Conservation (phyloP, 108 stramenopile species). For the Skeletonema potamos region DNA sequence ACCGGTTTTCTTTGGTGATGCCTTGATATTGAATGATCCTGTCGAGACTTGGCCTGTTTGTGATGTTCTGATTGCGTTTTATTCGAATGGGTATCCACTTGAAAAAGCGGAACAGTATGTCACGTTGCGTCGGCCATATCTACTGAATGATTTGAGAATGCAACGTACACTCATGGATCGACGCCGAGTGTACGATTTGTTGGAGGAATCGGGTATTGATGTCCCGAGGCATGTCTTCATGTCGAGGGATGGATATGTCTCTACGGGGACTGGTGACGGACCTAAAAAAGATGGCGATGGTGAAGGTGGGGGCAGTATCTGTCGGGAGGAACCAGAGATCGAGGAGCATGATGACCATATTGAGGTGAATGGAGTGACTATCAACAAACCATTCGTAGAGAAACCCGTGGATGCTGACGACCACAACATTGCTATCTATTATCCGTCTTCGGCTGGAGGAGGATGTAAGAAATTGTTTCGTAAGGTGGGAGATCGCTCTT, state of each 20-base stretch:
- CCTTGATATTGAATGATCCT: constrained; percentile 82
- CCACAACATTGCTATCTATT: constrained; percentile 98
- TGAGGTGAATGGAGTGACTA: constrained; percentile 88
- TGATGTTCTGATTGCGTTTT: constrained; percentile 97
- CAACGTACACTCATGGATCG: constrained; percentile 90
- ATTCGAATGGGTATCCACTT: constrained; percentile 83
- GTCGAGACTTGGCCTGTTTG: constrained; percentile 94
- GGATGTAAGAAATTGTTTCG: constrained; percentile 98
- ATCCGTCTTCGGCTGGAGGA: constrained; percentile 94
- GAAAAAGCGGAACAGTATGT: constrained; percentile 94
- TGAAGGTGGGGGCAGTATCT: constrained; percentile 1
- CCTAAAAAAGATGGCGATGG: constrained; percentile 45
- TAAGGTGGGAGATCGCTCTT: constrained; percentile 87
- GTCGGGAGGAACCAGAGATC: constrained; percentile 46
- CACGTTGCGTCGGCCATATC: constrained; percentile 82
- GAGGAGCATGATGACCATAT: constrained; percentile 95
- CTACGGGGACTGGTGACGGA: constrained; percentile 64
- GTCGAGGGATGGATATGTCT: constrained; percentile 82
- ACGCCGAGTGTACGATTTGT: constrained; percentile 88
- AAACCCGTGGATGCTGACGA: constrained; percentile 99
- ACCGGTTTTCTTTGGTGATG: constrained; percentile 93
- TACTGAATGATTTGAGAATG: constrained; percentile 92
- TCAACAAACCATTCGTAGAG: constrained; percentile 99
- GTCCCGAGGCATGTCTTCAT: constrained; percentile 92
- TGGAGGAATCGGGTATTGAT: constrained; percentile 90